phyloP scores from a whole-genome alignment of 768 basidiomycete species.

The Lyophyllum semitale region DNA sequence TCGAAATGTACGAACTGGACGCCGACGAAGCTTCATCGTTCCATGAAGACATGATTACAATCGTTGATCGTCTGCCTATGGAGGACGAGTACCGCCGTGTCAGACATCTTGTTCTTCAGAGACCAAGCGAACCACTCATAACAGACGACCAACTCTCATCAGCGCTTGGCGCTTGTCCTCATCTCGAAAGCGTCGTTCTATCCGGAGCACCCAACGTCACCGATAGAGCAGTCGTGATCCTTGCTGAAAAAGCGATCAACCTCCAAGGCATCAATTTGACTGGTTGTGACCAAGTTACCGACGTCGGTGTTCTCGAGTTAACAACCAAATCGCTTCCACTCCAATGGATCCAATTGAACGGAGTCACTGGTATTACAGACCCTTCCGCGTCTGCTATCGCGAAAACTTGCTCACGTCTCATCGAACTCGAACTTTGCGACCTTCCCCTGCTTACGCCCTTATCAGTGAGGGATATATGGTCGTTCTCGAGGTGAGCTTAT shows the following conservation, averaged over 20 bases:
- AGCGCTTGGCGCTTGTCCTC: conserved; percentile 59
- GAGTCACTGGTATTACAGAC: conserved; percentile 62
- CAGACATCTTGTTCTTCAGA: conserved; percentile 58
- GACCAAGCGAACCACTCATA: conserved; percentile 37
- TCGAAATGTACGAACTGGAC: conserved; percentile 27
- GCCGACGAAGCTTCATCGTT: conserved; percentile 36
- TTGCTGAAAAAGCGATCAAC: conserved; percentile 63
- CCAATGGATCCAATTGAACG: conserved; percentile 74
- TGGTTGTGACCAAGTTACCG: conserved; percentile 75
- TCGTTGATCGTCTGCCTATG: conserved; percentile 61
- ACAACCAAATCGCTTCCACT: conserved; percentile 68
- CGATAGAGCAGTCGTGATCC: conserved; percentile 65
- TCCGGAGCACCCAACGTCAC: conserved; percentile 66
- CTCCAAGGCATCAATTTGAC: conserved; percentile 78
- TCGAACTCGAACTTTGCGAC: conserved; percentile 79
- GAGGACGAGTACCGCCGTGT: conserved; percentile 61
- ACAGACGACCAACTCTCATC: conserved; percentile 61
- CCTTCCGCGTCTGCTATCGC: conserved; percentile 68
- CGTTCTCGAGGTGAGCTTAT: conserved; percentile 58
- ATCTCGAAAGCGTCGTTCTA: conserved; percentile 70
- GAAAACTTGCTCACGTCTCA: conserved; percentile 71
- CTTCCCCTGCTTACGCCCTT: conserved; percentile 68
- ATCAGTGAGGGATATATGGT: conserved; percentile 81
- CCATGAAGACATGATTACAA: conserved; percentile 60
- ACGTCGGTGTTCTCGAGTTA: conserved; percentile 74